A percentile compares a stretch with the other conserved stretches of the same genome.
Conservation (phyloP, 192 early-diverging fungal species). For the Umbelopsis isabellina region DNA sequence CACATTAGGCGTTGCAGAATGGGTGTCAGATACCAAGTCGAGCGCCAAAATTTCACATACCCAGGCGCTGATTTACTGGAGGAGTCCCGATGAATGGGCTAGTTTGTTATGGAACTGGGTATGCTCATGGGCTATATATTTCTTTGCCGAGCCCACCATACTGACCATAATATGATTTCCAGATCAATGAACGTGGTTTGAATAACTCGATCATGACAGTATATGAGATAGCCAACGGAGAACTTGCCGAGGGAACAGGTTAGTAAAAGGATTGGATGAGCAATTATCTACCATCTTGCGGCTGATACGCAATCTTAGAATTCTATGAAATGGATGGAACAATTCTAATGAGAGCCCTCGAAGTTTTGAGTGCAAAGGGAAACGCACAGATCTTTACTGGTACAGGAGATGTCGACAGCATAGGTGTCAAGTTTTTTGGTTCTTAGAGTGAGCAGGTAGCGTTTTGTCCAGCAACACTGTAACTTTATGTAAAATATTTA, state of each 20-base stretch:
- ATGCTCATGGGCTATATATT: constrained; percentile 12
- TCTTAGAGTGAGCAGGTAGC: not conserved
- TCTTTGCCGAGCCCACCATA: not conserved
- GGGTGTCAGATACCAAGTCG: constrained; percentile 48
- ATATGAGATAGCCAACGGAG: constrained; percentile 89
- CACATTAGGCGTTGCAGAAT: constrained; percentile 56
- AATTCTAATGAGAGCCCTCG: constrained; percentile 75
- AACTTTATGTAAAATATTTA: not conserved
- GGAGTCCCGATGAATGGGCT: constrained; percentile 92
- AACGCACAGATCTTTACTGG: constrained; percentile 81
- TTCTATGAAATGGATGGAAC: constrained; percentile 76
- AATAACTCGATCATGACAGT: constrained; percentile 83
- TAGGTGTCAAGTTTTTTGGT: constrained; percentile 88
- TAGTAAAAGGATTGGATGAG: constrained; percentile 16
- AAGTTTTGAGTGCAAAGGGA: constrained; percentile 81
- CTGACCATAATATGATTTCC: constrained; percentile 5
- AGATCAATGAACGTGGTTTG: constrained; percentile 71
- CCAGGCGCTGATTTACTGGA: constrained; percentile 80
- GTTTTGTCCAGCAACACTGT: not conserved
- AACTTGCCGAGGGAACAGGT: constrained; percentile 77
- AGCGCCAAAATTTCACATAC: constrained; percentile 49
- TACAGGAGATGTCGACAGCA: constrained; percentile 59
- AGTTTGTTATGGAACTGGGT: constrained; percentile 82
- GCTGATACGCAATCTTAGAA: constrained; percentile 54
- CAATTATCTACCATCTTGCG: not conserved